A percentile compares a stretch with the other conserved stretches of the same genome.
Evolutionary conservation across 202 grass and related monocot species (phyloP).

Genomic region (Brachypodium distachyon): DNA sequence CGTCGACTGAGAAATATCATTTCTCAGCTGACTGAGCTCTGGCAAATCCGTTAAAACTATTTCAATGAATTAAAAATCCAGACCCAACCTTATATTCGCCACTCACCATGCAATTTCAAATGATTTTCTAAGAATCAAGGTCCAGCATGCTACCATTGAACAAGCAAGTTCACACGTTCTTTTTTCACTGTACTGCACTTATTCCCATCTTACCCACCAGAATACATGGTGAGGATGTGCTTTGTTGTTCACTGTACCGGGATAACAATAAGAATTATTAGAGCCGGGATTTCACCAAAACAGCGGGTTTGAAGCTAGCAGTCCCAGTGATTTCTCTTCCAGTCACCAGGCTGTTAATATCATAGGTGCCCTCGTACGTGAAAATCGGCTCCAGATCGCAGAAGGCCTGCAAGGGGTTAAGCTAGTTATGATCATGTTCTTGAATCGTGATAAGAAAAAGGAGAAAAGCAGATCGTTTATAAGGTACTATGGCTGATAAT

Average conservation of each 20-base stretch:
- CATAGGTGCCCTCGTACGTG: slow-evolving; percentile 82
- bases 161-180: background rate
- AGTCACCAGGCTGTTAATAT: slow-evolving; percentile 74
- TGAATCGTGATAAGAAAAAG: background rate
- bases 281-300: slow-evolving; percentile 42
- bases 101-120: too few relatives aligned
- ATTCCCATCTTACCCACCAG: background rate
- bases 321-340: slow-evolving; percentile 90
- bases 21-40: too few relatives aligned
- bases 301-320: slow-evolving; percentile 75
- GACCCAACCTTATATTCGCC: too few relatives aligned
- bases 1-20: too few relatives aligned
- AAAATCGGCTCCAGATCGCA: slow-evolving; percentile 87
- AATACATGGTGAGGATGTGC: background rate
- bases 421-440: background rate
- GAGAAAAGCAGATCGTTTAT: background rate
- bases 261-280: slow-evolving; percentile 19
- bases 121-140: too few relatives aligned
- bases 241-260: background rate
- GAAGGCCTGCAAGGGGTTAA: slow-evolving; percentile 54
- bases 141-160: background rate
- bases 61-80: too few relatives aligned
- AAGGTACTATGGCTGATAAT: background rate
- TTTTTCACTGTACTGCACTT: background rate
- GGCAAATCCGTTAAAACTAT: too few relatives aligned